Base-by-base conservation (phyloP, 192 early-diverging fungal genomes). In the Podila horticola region DNA sequence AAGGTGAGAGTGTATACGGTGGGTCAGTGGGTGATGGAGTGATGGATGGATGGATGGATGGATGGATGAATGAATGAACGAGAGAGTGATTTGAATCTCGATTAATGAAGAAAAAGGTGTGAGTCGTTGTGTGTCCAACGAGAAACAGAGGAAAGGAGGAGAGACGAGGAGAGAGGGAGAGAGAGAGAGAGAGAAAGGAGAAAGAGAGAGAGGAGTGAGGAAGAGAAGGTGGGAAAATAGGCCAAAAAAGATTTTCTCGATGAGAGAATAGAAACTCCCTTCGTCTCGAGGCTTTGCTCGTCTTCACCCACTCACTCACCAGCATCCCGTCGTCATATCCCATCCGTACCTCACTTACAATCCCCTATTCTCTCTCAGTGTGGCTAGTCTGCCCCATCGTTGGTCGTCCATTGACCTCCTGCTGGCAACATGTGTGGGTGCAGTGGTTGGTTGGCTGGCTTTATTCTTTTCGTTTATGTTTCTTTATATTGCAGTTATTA, bases 101-200 rank as follows among this genome's bases (percentile, higher is more conserved):
- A 55, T 55, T 24, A 55, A 24, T 11, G 52, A 2, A 24, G 52
- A 24, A 7, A 5, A 7, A 22, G 3, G 50, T 52, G 50, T n/a
- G 7, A 24, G 52, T 55, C 52, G 52, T 24, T 55, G 22, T 55
- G 22, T 55, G 52, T 55, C 52, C 7, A 67, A 36, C 15, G 66
- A 67, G 51, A 38, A 67, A 38, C 30, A 67, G 30, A 52, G 24
- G 50, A 52, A 20, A 33, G 22, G 64, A 20, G 26, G 29, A 41
- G 12, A 59, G 58, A 45, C n/a, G n/a, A n/a, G n/a, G 22, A 51
- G 64, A 29, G 48, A 5, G 64, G 12, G 22, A n/a, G 5, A 57
- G 22, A 29, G 2, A 34, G 33, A 11, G 13, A 34, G 19, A 24
- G 24, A 41, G 28, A 58, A 36, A 48, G 20, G 30, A 59, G 58